Evolutionary conservation across 495 filamentous ascomycete species (phyloP).

Genomic region (Penicillium herquei): DNA sequence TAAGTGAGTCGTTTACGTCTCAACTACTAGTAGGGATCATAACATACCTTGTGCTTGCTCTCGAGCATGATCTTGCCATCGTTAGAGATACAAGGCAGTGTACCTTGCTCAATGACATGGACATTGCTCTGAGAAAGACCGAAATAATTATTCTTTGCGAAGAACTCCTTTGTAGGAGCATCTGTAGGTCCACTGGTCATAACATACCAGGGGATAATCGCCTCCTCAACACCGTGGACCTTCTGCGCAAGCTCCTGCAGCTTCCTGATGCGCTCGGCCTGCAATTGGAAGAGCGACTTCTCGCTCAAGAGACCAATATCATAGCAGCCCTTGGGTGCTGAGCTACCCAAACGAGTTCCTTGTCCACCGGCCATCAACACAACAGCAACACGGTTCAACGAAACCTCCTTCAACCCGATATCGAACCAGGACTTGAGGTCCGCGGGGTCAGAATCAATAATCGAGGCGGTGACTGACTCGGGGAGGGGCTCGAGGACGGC

Average conservation of each 20-base stretch:
- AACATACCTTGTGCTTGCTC: conserved; percentile 73
- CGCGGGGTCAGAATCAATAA: conserved; percentile 80
- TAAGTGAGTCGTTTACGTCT: neutral
- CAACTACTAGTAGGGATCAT: neutral
- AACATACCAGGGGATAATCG: conserved; percentile 94
- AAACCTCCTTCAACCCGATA: conserved; percentile 79
- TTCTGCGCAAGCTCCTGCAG: conserved; percentile 80
- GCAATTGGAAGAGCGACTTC: conserved; percentile 96
- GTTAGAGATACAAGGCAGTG: conserved; percentile 94
- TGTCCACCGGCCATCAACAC: conserved; percentile 97
- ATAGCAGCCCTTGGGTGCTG: conserved; percentile 93
- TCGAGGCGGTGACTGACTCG: conserved; percentile 81
- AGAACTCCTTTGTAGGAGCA: conserved; percentile 87
- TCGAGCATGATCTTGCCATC: conserved; percentile 97
- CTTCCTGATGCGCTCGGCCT: conserved; percentile 88
- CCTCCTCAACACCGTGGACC: conserved; percentile 60
- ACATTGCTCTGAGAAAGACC: conserved; percentile 84
- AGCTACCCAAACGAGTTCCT: conserved; percentile 91
- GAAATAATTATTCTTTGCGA: conserved; percentile 85
- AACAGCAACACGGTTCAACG: conserved; percentile 86
- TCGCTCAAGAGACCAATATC: conserved; percentile 88
- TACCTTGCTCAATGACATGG: conserved; percentile 93
- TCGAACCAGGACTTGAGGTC: conserved; percentile 85
- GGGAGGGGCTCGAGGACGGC: conserved; percentile 82
- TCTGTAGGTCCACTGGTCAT: conserved; percentile 99